phyloP scores from a whole-genome alignment of 805 yeast genomes.

The Yarrowia yakushimensis region DNA sequence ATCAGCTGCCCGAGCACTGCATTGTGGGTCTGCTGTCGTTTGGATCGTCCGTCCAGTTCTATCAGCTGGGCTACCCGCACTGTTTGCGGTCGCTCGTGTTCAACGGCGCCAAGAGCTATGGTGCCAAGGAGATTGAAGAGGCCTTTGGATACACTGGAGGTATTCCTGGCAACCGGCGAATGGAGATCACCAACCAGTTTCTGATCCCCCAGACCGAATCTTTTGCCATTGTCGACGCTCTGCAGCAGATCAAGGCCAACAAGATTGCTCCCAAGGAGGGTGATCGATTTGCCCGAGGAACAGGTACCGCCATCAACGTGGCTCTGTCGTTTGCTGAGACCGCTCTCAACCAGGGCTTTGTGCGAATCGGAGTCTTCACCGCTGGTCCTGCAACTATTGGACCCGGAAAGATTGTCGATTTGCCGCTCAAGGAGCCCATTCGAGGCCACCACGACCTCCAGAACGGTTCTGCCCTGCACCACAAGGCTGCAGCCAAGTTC shows the following conservation, averaged over 20 bases:
- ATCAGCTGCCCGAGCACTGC: constrained; percentile 82
- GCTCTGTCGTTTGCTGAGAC: constrained; percentile 80
- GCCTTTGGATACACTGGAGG: constrained; percentile 50
- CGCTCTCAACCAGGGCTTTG: constrained; percentile 70
- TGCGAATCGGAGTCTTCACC: constrained; percentile 82
- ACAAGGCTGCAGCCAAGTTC: constrained; percentile 75
- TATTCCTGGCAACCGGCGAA: neutral
- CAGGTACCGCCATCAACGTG: constrained; percentile 87
- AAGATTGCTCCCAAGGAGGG: constrained; percentile 81
- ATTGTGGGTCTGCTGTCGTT: constrained; percentile 80
- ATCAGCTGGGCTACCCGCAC: constrained; percentile 66
- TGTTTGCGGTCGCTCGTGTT: constrained; percentile 73
- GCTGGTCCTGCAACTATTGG: constrained; percentile 94
- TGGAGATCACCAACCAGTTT: constrained; percentile 44
- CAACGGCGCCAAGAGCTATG: constrained; percentile 81
- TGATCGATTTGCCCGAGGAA: constrained; percentile 81
- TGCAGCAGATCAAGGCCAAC: constrained; percentile 73
- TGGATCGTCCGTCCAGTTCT: constrained; percentile 85
- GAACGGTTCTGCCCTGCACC: constrained; percentile 80
- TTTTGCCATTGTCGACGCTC: constrained; percentile 70
- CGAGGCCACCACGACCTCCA: constrained; percentile 97
- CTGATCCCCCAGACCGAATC: constrained; percentile 69
- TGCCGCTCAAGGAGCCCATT: constrained; percentile 88
- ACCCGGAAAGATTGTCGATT: constrained; percentile 91
- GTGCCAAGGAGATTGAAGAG: constrained; percentile 50